A percentile compares a stretch with the other conserved stretches of the same genome.
phyloP scores from a whole-genome alignment of 75 land plant species.

The Picea glauca region DNA sequence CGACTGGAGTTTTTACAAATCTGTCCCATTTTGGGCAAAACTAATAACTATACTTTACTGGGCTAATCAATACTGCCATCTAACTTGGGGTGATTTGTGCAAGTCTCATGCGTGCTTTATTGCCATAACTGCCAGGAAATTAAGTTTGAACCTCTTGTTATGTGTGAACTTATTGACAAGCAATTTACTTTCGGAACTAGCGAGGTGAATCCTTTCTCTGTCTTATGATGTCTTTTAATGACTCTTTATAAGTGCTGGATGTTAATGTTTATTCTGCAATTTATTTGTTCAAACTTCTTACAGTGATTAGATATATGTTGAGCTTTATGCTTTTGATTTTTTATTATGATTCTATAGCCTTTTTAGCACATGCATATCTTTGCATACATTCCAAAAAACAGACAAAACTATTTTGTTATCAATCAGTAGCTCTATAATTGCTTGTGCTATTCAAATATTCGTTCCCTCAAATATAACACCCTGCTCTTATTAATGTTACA shows the following conservation, averaged over 20 bases:
- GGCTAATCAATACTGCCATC: background rate
- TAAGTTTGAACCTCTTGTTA: slow-evolving; percentile 47
- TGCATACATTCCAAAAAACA: background rate
- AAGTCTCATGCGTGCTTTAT: background rate
- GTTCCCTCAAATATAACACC: background rate
- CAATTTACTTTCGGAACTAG: slow-evolving; percentile 30
- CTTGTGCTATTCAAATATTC: background rate
- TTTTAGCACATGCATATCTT: background rate
- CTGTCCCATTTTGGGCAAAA: background rate
- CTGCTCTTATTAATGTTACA: background rate
- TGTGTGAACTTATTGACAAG: slow-evolving; percentile 51
- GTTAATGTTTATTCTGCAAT: background rate
- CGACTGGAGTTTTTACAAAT: background rate
- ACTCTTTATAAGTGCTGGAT: background rate
- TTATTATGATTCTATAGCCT: background rate
- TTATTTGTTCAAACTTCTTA: background rate
- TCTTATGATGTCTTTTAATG: background rate
- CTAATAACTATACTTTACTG: background rate
- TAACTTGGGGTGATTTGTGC: background rate
- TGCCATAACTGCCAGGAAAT: slow-evolving; percentile 26
- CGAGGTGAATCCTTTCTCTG: slow-evolving; percentile 20
- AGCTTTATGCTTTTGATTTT: background rate
- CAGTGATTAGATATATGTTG: background rate
- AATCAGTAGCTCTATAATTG: background rate
- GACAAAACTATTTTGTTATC: background rate